phyloP scores from a whole-genome alignment of 345 rosid species.

The Arabis hirsuta region DNA sequence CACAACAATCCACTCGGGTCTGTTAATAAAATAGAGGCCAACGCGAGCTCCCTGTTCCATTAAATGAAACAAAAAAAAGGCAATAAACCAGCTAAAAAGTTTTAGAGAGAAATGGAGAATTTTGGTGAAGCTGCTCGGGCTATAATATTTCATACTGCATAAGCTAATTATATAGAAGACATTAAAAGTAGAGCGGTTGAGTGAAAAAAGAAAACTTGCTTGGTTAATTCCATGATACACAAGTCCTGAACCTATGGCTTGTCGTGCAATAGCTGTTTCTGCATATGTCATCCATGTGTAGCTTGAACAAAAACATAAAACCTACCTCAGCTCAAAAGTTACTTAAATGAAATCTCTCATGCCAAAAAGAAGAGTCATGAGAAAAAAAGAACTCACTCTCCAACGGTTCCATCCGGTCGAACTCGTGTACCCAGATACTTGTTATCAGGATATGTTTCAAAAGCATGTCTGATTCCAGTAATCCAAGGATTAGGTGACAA shows the following conservation, averaged over 20 bases:
- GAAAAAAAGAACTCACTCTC: slow-evolving; percentile 61
- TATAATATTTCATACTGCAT: not conserved
- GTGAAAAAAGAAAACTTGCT: slow-evolving; percentile 46
- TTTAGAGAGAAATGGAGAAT: too few relatives aligned
- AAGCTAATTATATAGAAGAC: not conserved
- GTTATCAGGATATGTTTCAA: slow-evolving; percentile 59
- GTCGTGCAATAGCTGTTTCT: slow-evolving; percentile 70
- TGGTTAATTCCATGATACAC: slow-evolving; percentile 56
- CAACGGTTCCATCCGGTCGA: slow-evolving; percentile 68
- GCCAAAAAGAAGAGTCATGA: not conserved
- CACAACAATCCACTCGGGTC: slow-evolving; percentile 92
- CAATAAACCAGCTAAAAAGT: not conserved
- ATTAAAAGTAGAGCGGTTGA: not conserved
- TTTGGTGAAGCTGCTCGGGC: not conserved
- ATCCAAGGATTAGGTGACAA: not conserved
- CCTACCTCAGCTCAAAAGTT: not conserved
- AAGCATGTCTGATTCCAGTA: slow-evolving; percentile 57
- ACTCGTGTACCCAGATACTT: slow-evolving; percentile 83
- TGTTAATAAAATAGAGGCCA: slow-evolving; percentile 76
- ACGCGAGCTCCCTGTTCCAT: slow-evolving; percentile 69
- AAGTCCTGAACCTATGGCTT: slow-evolving; percentile 90
- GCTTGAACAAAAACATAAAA: slow-evolving; percentile 47
- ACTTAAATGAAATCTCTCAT: not conserved
- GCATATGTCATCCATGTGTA: slow-evolving; percentile 94
- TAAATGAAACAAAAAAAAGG: slow-evolving; percentile 16